Evolutionary conservation across 257 asterid genomes (phyloP), one percentile per base, ranked within the genome.

Genomic region (Petunia secreta): DNA sequence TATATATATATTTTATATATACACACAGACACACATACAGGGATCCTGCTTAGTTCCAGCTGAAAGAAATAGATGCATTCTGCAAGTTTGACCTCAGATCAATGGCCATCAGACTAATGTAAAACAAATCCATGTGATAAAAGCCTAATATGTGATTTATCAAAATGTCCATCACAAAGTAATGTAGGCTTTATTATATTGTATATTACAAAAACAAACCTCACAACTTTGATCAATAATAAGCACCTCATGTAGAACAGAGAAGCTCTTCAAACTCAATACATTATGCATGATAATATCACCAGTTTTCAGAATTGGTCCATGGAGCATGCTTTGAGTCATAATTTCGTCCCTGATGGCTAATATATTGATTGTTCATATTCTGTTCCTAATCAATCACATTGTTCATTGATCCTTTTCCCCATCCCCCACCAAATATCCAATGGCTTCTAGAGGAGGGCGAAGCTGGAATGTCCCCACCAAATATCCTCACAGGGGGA

Each of bases 61-160:
- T 71, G 44, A 48, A 71, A 50, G 77, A 71, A 71, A 48, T 48
- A 71, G 50, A 71, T 5, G 62, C 13, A 50, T 71, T 50, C 62
- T 50, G 11, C 62, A 50, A 71, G 59, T 50, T 71, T 34, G 4
- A 71, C 77, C 10, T 71, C 62, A 71, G 5, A 71, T 71, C 11
- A 53, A 71, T 34, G 25, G 52, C 55, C 25, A 1, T 50, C 62
- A 0, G 44, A 34, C 13, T 34, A 48, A 25, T 48, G 6, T 34
- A 48, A 69, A 46, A 46, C 9, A 71, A 71, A 48, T 48, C 25
- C 43, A 10, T 71, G 38, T 71, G 63, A 15, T n/a, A n/a, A 4
- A 25, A 43, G 41, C 58, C 25, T n/a, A 71, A 10, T 25, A 43
- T 9, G 25, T 71, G 77, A 46, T 71, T 25, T 9, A 48, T 71